Percentiles rank a stretch among this genome's conserved stretches.
phyloP scores from a whole-genome alignment of 208 protist genomes.

The Trypanosomatidae sp. region DNA sequence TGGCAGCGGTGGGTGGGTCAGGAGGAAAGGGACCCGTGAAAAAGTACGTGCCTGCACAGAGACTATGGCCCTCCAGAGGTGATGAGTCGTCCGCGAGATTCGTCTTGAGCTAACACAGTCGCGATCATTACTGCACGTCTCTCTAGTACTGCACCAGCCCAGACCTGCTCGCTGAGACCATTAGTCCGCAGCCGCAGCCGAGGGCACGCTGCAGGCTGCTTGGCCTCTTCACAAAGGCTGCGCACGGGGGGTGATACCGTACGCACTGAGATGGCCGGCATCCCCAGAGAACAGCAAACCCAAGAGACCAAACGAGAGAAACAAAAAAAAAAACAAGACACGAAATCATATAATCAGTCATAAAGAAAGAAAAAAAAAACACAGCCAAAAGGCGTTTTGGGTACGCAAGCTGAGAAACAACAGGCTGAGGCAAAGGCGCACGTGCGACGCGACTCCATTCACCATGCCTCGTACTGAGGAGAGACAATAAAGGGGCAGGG shows the following conservation, averaged over 20 bases:
- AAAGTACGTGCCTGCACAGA: neutral
- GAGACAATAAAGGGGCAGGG: neutral
- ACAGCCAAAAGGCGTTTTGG: neutral
- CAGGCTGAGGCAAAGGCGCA: neutral
- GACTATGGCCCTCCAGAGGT: neutral
- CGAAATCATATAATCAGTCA: neutral
- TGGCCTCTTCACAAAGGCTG: neutral
- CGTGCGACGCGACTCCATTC: neutral
- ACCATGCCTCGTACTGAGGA: neutral
- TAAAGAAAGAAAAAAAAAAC: neutral
- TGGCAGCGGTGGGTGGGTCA: neutral
- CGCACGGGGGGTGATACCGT: no score
- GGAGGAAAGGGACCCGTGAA: neutral
- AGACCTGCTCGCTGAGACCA: neutral
- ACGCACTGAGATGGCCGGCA: neutral
- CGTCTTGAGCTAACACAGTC: neutral
- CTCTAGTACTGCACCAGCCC: neutral
- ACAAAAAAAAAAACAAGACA: neutral
- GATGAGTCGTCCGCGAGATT: neutral
- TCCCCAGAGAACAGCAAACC: neutral
- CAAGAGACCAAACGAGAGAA: neutral
- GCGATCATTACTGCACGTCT: neutral
- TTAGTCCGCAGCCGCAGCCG: neutral
- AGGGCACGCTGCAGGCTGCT: neutral
- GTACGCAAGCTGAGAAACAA: conserved; percentile 1